A percentile compares a stretch with the other conserved stretches of the same genome.
These are phyloP conservation scores for Cytospora piceicola DNA, from an alignment of 2,329 filamentous ascomycete genomes.

Conservation along the genomic window DNA sequence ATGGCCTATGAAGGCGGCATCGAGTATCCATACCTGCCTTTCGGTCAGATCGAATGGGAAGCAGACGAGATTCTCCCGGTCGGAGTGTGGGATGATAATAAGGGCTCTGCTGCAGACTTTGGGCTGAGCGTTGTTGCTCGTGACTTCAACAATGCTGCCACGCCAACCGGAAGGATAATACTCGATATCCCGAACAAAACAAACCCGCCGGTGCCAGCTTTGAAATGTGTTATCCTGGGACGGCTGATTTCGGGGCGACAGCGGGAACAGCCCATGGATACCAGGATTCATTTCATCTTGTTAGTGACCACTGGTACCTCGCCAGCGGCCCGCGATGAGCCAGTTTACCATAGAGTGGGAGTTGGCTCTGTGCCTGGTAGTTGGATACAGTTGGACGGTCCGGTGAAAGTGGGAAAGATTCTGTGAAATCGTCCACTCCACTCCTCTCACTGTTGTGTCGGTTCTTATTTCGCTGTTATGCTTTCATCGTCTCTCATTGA, in stretches of 20 bases:
- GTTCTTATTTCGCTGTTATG: too few species aligned
- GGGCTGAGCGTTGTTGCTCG: neutral
- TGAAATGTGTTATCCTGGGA: neutral
- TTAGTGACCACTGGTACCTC: neutral
- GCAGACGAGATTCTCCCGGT: neutral
- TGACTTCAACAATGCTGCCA: neutral
- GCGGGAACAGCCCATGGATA: neutral
- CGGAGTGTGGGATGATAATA: neutral
- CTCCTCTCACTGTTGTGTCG: neutral
- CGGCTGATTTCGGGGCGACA: neutral
- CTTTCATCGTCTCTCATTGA: neutral
- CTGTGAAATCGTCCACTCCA: neutral
- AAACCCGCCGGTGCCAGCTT: neutral
- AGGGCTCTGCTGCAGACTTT: neutral
- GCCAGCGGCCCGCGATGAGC: neutral
- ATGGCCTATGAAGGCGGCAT: constrained; percentile 42
- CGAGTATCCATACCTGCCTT: constrained; percentile 35
- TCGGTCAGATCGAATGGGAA: constrained; percentile 27
- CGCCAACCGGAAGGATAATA: neutral
- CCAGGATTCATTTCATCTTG: neutral
- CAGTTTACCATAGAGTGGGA: neutral
- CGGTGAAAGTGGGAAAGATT: neutral
- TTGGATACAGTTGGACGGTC: neutral
- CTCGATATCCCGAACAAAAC: neutral
- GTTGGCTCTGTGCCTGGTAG: neutral